These are phyloP conservation scores for Kazachstania sp. DNA, from an alignment of 1,139 yeast species.

Conservation along the genomic window DNA sequence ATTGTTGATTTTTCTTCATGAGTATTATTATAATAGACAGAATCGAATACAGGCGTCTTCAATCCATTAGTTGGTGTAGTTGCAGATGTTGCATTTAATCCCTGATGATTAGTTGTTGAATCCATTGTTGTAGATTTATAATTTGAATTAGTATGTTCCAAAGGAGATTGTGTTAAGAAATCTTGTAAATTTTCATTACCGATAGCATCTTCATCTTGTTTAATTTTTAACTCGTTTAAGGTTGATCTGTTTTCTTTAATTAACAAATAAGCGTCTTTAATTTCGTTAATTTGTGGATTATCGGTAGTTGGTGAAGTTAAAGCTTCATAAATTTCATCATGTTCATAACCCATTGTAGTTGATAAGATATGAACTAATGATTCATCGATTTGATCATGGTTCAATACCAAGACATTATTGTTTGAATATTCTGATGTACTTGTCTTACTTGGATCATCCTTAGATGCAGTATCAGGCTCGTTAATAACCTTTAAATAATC, in stretches of 20 bases:
- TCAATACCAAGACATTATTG: neutral
- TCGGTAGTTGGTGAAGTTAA: conserved; percentile 40
- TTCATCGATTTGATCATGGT: conserved; percentile 47
- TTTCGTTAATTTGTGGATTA: conserved; percentile 54
- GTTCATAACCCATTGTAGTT: conserved; percentile 87
- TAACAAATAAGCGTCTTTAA: conserved; percentile 82
- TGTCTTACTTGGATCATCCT: neutral
- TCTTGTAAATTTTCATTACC: conserved; percentile 21
- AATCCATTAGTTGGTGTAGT: conserved; percentile 24
- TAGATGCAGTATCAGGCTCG: conserved; percentile 21
- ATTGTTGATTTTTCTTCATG: conserved; percentile 44
- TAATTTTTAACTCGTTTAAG: conserved; percentile 53
- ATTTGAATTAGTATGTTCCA: conserved; percentile 1
- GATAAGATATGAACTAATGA: conserved; percentile 72
- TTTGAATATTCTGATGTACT: neutral
- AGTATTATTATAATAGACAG: conserved; percentile 9
- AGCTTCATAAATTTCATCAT: conserved; percentile 76
- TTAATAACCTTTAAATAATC: conserved; percentile 48
- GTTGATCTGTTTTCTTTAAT: conserved; percentile 75
- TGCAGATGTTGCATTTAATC: conserved; percentile 2
- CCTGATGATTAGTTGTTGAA: neutral
- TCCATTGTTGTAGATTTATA: neutral
- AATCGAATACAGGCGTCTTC: conserved; percentile 19
- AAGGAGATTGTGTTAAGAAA: conserved; percentile 16
- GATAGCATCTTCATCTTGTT: conserved; percentile 9